Evolutionary conservation across 345 rosid species (phyloP), one percentile per base, ranked within the genome.

Genomic region (Mercurialis annua): DNA sequence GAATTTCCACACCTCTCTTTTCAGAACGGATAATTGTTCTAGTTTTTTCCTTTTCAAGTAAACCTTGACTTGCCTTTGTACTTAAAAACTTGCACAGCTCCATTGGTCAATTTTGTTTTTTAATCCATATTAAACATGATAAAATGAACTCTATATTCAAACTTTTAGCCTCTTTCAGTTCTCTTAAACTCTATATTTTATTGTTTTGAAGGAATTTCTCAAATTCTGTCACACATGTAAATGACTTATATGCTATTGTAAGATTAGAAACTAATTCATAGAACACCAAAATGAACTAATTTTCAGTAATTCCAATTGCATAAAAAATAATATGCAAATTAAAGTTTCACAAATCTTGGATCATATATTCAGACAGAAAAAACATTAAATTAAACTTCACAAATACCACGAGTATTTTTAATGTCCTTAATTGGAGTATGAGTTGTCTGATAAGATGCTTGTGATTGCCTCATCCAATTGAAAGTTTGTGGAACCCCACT

Each of bases 401-500:
- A 62, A 52, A 36, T 70, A 83, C 82, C 87, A 71, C 73, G 29
- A 54, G 76, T 66, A 75, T 64, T 74, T 71, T 81, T 81, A 53
- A 53, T 76, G 73, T 84, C 86, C 74, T 80, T 82, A 52, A 73
- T 56, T 62, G 80, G 76, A 74, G 72, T 44, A 66, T 55, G 49
- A 73, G 73, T 71, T 58, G 80, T 67, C 71, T 71, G 82, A 27
- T 59, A 73, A 73, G 86, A 70, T 69, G 78, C 51, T 36, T 74
- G 84, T 75, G 86, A 50, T 46, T 83, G 89, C 70, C 72, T 69
- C 88, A 72, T 83, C 92, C 87, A 86, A 65, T 78, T 78, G 78
- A 87, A 87, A 79, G 86, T 88, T 75, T 86, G 87, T 4, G 84
- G 84, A 65, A 90, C 69, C 67, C 89, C 98, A 84, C 96, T 85